A percentile compares a stretch with the other conserved stretches of the same genome.
phyloP scores from a whole-genome alignment of 495 filamentous ascomycete species.

The Hypoxylon fragiforme region DNA sequence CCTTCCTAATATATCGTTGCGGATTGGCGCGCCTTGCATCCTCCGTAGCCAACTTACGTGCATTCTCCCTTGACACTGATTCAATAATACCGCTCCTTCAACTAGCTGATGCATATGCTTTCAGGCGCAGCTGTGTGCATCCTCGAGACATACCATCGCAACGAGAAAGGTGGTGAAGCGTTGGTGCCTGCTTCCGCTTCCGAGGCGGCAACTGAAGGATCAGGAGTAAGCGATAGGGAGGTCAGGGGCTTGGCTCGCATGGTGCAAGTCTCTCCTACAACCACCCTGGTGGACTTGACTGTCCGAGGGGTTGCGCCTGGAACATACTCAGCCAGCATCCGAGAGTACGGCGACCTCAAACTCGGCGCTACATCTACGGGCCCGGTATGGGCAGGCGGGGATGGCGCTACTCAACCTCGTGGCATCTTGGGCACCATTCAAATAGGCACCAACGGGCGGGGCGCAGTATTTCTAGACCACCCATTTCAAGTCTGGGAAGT shows the following conservation, averaged over 20 bases:
- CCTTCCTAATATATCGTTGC: conserved; percentile 4
- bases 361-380: conserved; percentile 78
- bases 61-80: conserved; percentile 5
- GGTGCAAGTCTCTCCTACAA: conserved; percentile 73
- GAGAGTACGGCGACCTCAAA: conserved; percentile 88
- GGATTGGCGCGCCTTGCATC: conserved; percentile 3
- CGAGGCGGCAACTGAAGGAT: conserved; percentile 49
- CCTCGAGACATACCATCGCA: conserved; percentile 78
- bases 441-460: conserved; percentile 68
- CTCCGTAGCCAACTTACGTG: not conserved
- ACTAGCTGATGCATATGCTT: conserved; percentile 23
- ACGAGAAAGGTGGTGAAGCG: conserved; percentile 33
- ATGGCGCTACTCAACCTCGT: conserved; percentile 47
- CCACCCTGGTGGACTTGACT: conserved; percentile 86
- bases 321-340: conserved; percentile 77
- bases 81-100: not conserved
- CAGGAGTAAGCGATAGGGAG: conserved; percentile 44
- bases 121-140: conserved; percentile 92
- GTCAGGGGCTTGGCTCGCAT: conserved; percentile 79
- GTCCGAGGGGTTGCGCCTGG: conserved; percentile 83
- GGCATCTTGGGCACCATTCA: conserved; percentile 75
- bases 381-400: conserved; percentile 68
- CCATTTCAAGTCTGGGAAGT: conserved; percentile 91
- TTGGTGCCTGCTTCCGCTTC: conserved; percentile 35
- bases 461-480: conserved; percentile 76